Evolutionary conservation across 805 yeast genomes (phyloP).

Genomic region (Hanseniaspora singularis): DNA sequence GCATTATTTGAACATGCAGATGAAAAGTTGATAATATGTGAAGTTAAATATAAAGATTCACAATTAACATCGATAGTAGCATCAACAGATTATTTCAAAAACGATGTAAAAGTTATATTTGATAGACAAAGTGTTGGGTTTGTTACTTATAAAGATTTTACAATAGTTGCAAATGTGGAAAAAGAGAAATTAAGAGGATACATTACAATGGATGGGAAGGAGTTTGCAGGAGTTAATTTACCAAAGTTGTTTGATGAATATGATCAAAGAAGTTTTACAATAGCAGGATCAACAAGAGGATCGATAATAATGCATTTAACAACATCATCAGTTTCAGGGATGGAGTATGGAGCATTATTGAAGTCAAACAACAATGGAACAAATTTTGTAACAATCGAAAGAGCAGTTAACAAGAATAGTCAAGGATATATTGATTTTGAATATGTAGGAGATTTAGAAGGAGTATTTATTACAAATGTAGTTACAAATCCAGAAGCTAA

Average conservation of each 20-base stretch:
- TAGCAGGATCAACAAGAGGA: constrained; percentile 58
- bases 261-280: constrained; percentile 62
- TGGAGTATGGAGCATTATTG: constrained; percentile 65
- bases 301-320: constrained; percentile 78
- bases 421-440: constrained; percentile 83
- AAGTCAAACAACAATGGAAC: constrained; percentile 91
- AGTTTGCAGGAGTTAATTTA: constrained; percentile 66
- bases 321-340: constrained; percentile 37
- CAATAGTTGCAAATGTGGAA: constrained; percentile 57
- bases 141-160: constrained; percentile 56
- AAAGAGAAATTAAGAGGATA: constrained; percentile 49
- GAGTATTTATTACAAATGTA: constrained; percentile 62
- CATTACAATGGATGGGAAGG: constrained; percentile 66
- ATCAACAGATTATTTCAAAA: constrained; percentile 42
- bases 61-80: constrained; percentile 32
- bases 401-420: constrained; percentile 59
- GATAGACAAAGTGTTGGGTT: constrained; percentile 52
- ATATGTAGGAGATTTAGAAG: constrained; percentile 70
- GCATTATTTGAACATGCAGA: constrained; percentile 35
- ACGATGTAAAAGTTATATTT: constrained; percentile 33
- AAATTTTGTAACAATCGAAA: constrained; percentile 55
- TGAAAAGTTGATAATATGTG: constrained; percentile 54
- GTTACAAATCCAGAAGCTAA: constrained; percentile 44
- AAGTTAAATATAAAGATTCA: constrained; percentile 32
- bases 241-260: constrained; percentile 52